Percentiles rank a stretch among this genome's conserved stretches.
Conservation (phyloP, 768 basidiomycete species). For the Hortiboletus campestris region DNA sequence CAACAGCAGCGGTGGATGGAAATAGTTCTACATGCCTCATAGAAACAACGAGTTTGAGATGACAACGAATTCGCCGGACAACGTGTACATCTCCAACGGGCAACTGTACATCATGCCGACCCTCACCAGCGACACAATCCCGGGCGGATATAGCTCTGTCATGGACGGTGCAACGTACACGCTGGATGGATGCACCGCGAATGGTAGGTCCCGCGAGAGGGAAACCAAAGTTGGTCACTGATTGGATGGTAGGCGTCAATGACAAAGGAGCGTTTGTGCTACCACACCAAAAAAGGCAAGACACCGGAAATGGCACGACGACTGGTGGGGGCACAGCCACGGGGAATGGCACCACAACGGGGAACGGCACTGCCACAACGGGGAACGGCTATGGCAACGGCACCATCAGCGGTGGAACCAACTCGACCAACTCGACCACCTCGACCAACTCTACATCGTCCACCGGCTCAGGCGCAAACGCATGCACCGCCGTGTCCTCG, state of each 20-base stretch:
- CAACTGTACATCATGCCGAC: slow-evolving; percentile 60
- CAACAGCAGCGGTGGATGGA: background rate
- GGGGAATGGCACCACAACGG: slow-evolving; percentile 3
- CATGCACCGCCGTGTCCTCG: slow-evolving; percentile 45
- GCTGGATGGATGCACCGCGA: slow-evolving; percentile 37
- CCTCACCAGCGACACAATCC: slow-evolving; percentile 49
- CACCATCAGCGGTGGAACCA: slow-evolving; percentile 12
- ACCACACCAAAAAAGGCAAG: slow-evolving; percentile 26
- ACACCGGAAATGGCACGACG: slow-evolving; percentile 9
- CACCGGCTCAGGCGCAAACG: slow-evolving; percentile 10
- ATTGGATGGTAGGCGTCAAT: slow-evolving; percentile 4
- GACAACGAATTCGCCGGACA: slow-evolving; percentile 41
- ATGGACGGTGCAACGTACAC: slow-evolving; percentile 39
- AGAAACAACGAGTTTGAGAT: slow-evolving; percentile 57
- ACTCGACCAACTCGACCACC: slow-evolving; percentile 24
- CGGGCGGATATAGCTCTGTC: slow-evolving; percentile 35
- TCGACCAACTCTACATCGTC: slow-evolving; percentile 21
- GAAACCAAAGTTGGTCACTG: background rate
- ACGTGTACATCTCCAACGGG: slow-evolving; percentile 46
- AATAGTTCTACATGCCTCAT: slow-evolving; percentile 5
- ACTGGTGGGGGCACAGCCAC: background rate
- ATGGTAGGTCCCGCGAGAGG: background rate
- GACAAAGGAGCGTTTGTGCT: slow-evolving; percentile 27
- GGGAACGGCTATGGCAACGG: background rate
- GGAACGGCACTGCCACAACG: slow-evolving; percentile 9